Evolutionary conservation across 768 basidiomycete genomes (phyloP), one percentile per base, ranked within the genome.

Genomic region (Termitomyces sp.): DNA sequence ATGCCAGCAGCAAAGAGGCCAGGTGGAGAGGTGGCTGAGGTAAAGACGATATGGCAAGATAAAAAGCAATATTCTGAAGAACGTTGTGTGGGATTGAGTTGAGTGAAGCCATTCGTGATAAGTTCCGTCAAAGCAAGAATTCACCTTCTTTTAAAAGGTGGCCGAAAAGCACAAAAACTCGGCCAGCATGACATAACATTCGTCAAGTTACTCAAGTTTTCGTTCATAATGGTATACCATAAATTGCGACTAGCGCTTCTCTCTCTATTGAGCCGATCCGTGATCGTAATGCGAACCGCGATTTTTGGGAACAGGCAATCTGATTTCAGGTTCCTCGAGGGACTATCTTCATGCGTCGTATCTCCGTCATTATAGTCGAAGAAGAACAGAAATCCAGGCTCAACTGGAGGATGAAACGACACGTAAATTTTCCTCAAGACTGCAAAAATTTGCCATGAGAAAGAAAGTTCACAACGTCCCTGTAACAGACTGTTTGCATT

Each of bases 81-180:
- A 89, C 68, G 63, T 88, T 85, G 63, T 70, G 70, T 22, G 86
- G 85, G 37, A 86, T 65, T 2, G 63, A 68, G 53, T 83, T 79
- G 49, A 88, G 70, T 51, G 65, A 67, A 57, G 80, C 77, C 61
- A 71, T 33, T 82, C 82, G 85, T 63, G 53, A 62, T 32, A 33
- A 48, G 36, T 43, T 26, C 46, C 33, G 24, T 39, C 26, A 24
- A 22, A 26, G 54, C 14, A 7, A 40, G 32, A 36, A 13, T 22
- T 24, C 30, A 20, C 50, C 10, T 33, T 48, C 45, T 47, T 60
- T 57, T 42, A 33, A 59, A 57, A 58, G 44, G 44, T 26, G 32
- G 12, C 26, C 46, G 1, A 45, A 48, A 50, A n/a, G 36, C 47
- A n/a, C 36, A 48, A 54, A 39, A 50, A 49, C 40, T 30, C 30